Evolutionary conservation across 2,329 filamentous ascomycete species (phyloP).

Genomic region (Colletotrichum nymphaeae): DNA sequence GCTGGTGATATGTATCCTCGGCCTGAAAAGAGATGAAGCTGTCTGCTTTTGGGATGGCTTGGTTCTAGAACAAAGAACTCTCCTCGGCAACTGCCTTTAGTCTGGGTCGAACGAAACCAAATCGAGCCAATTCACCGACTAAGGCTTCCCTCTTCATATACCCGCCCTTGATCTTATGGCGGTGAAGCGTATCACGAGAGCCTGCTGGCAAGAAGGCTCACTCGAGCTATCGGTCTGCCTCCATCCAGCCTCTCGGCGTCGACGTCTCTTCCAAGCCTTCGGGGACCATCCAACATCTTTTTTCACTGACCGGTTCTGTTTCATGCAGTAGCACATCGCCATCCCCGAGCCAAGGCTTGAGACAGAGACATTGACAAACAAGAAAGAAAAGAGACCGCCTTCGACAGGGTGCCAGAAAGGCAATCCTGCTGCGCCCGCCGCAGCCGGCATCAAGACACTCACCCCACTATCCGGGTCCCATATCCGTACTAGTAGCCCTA

Average conservation of each 20-base stretch:
- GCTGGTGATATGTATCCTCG: not conserved
- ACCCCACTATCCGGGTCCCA: not conserved
- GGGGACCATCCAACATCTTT: not conserved
- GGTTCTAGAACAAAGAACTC: not conserved
- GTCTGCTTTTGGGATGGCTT: not conserved
- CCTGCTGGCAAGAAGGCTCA: not conserved
- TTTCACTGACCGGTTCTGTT: slow-evolving; percentile 2
- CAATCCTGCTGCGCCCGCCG: not conserved
- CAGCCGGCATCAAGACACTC: not conserved
- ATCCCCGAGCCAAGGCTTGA: not conserved
- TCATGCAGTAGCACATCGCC: slow-evolving; percentile 4
- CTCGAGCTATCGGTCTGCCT: not conserved
- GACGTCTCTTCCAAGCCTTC: not conserved
- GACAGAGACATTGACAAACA: not conserved
- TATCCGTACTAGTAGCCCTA: not conserved
- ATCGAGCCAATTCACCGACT: not conserved
- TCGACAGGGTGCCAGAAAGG: not conserved
- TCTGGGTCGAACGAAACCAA: not conserved
- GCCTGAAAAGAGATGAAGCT: not conserved
- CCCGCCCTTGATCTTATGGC: not conserved
- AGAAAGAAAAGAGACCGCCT: not conserved
- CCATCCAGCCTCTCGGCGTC: not conserved
- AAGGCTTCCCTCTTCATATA: slow-evolving; percentile 7
- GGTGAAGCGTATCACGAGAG: slow-evolving; percentile 19
- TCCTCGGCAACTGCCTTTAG: not conserved